Conservation (phyloP, 2,329 filamentous ascomycete species). For the Fusarium redolens region DNA sequence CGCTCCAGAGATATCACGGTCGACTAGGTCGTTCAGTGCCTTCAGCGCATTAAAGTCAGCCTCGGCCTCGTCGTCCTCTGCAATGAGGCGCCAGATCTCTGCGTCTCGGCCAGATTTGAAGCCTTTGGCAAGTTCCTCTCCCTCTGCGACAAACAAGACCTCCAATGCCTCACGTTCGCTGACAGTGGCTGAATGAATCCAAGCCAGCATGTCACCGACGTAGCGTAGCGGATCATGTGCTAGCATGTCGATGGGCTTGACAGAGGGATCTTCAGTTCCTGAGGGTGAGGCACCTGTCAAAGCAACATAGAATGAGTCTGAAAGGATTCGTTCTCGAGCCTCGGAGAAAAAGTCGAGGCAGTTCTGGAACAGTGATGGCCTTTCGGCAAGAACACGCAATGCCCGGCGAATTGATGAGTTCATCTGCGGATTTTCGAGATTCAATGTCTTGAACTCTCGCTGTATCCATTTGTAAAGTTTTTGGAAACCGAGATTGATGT, state of each 20-base stretch:
- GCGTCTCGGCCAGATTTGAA: conserved; percentile 83
- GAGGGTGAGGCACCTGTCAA: conserved; percentile 77
- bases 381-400: conserved; percentile 86
- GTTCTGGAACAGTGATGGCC: conserved; percentile 90
- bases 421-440: conserved; percentile 94
- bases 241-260: conserved; percentile 93
- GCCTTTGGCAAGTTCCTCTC: conserved; percentile 85
- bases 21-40: conserved; percentile 86
- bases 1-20: conserved; percentile 84
- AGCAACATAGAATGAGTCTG: conserved; percentile 89
- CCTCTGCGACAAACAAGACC: conserved; percentile 89
- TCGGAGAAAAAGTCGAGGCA: conserved; percentile 95
- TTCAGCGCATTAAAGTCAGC: conserved; percentile 81
- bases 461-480: conserved; percentile 97
- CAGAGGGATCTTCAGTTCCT: conserved; percentile 67
- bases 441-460: conserved; percentile 89
- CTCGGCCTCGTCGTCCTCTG: conserved; percentile 65
- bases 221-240: conserved; percentile 94
- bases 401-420: conserved; percentile 85
- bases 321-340: conserved; percentile 85
- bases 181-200: conserved; percentile 93
- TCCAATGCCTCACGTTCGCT: conserved; percentile 94
- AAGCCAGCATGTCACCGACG: conserved; percentile 96
- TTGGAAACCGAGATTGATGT: conserved; percentile 90
- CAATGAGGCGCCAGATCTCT: conserved; percentile 81